Evolutionary conservation across 129 eudicot species (phyloP).

Genomic region (Flaveria linearis): DNA sequence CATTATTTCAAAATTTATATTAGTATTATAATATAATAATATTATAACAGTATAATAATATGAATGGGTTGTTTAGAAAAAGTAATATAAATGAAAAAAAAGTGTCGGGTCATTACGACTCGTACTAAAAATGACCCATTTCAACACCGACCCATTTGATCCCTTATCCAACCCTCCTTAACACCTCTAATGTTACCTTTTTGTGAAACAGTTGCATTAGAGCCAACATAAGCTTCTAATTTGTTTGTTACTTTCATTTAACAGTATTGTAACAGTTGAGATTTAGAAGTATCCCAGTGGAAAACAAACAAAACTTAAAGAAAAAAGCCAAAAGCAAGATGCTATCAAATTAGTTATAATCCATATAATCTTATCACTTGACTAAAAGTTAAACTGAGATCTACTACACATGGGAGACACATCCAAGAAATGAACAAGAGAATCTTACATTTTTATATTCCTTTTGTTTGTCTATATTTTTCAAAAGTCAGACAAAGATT

Average conservation of each 20-base stretch:
- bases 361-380: constrained; percentile 5
- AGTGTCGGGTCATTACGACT: not conserved
- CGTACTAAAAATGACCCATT: not conserved
- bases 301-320: constrained; percentile 24
- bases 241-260: constrained; percentile 34
- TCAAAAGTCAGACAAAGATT: constrained; percentile 13
- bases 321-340: constrained; percentile 20
- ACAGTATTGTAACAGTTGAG: constrained; percentile 32
- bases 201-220: constrained; percentile 7
- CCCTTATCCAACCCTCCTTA: not conserved
- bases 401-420: constrained; percentile 42
- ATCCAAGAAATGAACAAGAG: constrained; percentile 34
- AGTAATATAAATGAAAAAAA: not conserved
- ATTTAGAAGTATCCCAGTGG: constrained; percentile 14
- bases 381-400: constrained; percentile 27
- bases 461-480: not conserved
- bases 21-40: not conserved
- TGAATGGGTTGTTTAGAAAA: not conserved
- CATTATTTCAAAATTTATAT: not conserved
- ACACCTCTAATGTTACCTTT: constrained; percentile 6
- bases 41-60: not conserved
- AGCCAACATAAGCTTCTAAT: constrained; percentile 37
- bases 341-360: constrained; percentile 17
- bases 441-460: constrained; percentile 41
- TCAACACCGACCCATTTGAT: not conserved